Evolutionary conservation across 805 yeast genomes (phyloP).

Genomic region (Wickerhamomyces sydowiorum): DNA sequence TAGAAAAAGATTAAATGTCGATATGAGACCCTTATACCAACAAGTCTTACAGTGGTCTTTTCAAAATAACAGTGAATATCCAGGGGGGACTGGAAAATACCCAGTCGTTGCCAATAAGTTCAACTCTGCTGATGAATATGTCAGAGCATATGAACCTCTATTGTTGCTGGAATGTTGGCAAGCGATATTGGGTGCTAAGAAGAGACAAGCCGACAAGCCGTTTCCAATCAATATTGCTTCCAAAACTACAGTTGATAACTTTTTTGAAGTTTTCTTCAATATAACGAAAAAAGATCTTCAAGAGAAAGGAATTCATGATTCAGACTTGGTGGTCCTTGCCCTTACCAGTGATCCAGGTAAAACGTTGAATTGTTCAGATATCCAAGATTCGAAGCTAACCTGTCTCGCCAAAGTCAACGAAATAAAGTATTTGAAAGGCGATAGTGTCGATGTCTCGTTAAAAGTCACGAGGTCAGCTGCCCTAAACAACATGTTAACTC

Average conservation of each 20-base stretch:
- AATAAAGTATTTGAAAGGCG: constrained; percentile 57
- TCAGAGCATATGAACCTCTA: constrained; percentile 68
- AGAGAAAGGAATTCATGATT: constrained; percentile 57
- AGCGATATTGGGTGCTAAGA: constrained; percentile 68
- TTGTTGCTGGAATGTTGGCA: constrained; percentile 92
- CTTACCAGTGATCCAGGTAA: constrained; percentile 24
- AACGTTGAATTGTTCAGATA: constrained; percentile 25
- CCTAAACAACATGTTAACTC: constrained; percentile 48
- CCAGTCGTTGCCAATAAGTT: constrained; percentile 49
- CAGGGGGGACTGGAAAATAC: constrained; percentile 36
- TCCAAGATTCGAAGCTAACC: constrained; percentile 32
- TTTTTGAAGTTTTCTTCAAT: constrained; percentile 81
- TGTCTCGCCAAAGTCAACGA: constrained; percentile 81
- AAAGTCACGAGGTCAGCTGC: constrained; percentile 47
- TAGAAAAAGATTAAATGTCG: constrained; percentile 75
- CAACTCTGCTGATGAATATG: constrained; percentile 56
- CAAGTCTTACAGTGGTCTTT: constrained; percentile 76
- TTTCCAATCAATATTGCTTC: constrained; percentile 70
- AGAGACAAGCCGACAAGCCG: constrained; percentile 48
- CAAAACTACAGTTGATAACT: constrained; percentile 76
- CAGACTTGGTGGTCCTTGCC: constrained; percentile 69
- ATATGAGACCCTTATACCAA: constrained; percentile 67
- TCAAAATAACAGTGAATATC: constrained; percentile 47
- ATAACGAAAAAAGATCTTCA: constrained; percentile 45
- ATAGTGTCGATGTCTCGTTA: constrained; percentile 68